These are phyloP conservation scores for Colletotrichum aenigma DNA, from an alignment of 2,329 filamentous ascomycete genomes.

Conservation along the genomic window DNA sequence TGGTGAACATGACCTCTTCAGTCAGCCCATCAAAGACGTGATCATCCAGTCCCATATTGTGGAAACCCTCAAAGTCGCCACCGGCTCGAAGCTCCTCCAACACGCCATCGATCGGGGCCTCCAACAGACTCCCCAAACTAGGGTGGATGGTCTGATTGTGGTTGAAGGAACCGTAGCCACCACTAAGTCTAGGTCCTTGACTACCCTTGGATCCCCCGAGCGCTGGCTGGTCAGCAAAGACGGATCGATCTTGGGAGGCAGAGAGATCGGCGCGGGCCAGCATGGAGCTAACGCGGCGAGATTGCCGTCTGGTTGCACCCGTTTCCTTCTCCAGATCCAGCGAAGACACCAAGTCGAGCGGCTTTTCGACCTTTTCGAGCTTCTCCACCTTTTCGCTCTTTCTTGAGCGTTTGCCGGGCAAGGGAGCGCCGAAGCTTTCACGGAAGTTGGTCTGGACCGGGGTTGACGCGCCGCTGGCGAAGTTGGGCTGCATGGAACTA, in stretches of 20 bases:
- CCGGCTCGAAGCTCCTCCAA: constrained; percentile 70
- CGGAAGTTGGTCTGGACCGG: constrained; percentile 73
- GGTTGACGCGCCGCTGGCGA: constrained; percentile 77
- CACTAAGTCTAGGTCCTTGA: constrained; percentile 66
- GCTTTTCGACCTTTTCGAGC: constrained; percentile 42
- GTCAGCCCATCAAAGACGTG: constrained; percentile 73
- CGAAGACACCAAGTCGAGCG: constrained; percentile 69
- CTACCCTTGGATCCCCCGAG: constrained; percentile 62
- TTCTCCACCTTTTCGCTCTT: constrained; percentile 53
- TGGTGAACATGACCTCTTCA: constrained; percentile 74
- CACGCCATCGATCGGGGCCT: constrained; percentile 71
- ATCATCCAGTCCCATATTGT: constrained; percentile 75
- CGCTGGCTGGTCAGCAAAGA: constrained; percentile 72
- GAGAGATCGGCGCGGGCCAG: constrained; percentile 87
- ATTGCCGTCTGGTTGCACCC: constrained; percentile 61
- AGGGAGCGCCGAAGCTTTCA: constrained; percentile 74
- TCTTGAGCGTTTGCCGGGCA: constrained; percentile 56
- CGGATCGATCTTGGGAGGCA: constrained; percentile 78
- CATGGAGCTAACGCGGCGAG: constrained; percentile 87
- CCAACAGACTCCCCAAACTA: constrained; percentile 66
- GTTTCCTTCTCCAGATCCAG: constrained; percentile 71
- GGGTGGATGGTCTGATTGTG: constrained; percentile 51
- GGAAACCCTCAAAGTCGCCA: constrained; percentile 69
- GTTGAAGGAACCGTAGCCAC: constrained; percentile 44
- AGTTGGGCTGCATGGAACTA: constrained; percentile 69